Percentiles rank a stretch among this genome's conserved stretches.
These are phyloP conservation scores for Calendula officinalis DNA, from an alignment of 129 eudicot species.

Conservation along the genomic window DNA sequence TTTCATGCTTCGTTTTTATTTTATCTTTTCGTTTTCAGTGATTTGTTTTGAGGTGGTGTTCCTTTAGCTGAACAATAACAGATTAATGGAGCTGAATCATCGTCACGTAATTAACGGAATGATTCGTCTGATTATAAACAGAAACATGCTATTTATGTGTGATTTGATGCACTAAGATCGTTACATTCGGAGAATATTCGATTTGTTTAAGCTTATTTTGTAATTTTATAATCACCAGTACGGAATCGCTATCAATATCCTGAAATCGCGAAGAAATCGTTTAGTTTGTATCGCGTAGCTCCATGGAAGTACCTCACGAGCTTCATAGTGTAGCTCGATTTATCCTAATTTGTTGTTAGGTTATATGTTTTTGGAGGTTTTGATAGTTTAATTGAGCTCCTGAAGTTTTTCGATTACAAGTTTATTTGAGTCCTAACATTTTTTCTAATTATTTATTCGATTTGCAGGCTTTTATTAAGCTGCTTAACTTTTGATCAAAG, in stretches of 20 bases:
- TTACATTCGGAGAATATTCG: not conserved
- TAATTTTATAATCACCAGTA: conserved; percentile 12
- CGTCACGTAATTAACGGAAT: conserved; percentile 2
- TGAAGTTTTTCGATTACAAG: conserved; percentile 19
- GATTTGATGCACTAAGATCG: conserved; percentile 15
- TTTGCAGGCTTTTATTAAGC: conserved; percentile 13
- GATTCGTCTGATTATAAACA: not conserved
- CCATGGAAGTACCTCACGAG: not conserved
- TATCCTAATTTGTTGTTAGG: not conserved
- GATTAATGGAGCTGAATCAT: conserved; percentile 21
- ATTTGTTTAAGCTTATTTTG: conserved; percentile 4
- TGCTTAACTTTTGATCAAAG: not conserved
- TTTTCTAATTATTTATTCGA: conserved; percentile 4
- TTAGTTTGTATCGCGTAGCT: not conserved
- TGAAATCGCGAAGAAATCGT: not conserved
- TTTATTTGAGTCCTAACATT: conserved; percentile 22
- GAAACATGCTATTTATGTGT: not conserved
- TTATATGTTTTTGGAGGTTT: too few relatives aligned
- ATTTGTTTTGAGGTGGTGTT: not conserved
- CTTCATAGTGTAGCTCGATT: not conserved
- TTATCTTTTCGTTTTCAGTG: not conserved
- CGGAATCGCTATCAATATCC: not conserved
- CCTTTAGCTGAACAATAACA: not conserved
- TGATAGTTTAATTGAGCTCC: conserved; percentile 3
- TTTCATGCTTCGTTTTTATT: not conserved